Evolutionary conservation across 129 eudicot species (phyloP), one percentile per base, ranked within the genome.

Genomic region (Centaurea solstitialis): DNA sequence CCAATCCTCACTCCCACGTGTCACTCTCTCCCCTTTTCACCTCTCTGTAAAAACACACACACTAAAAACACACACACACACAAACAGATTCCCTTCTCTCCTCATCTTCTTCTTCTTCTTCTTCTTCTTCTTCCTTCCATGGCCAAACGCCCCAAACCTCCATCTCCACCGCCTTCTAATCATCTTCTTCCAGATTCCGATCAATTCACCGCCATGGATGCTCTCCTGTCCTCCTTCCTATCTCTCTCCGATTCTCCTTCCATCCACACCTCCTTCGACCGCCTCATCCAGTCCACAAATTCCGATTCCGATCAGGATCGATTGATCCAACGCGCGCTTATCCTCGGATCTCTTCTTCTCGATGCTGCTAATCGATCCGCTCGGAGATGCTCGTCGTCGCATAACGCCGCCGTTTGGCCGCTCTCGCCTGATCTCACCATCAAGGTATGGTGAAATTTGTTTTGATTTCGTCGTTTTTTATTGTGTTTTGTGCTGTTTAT

Each of bases 351-450:
- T 26, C 79, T 80, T 18, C 80, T 93, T 21, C 77, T 86, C 28
- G 97, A 91, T 77, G 98, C 93, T 13, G 97, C 84, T 11, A 89
- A 88, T 65, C 87, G 98, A 68, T 86, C 93, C 33, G 87, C 94
- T 33, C 79, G 97, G 53, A 91, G 84, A 70, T 88, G 87, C 70
- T 89, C 89, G 1, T 85, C 91, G 17, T 15, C 61, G 47, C 97
- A 93, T 76, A 93, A 93, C 88, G 90, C 83, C 33, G 73, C 75
- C 76, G 90, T 81, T 65, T 93, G 98, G 98, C 91, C 97, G 4
- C 88, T 93, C 35, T 84, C 94, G 3, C 86, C 93, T 41, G 97
- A 93, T 79, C 91, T 93, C 76, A 93, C 98, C 13, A 81, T 89
- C 74, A 93, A 91, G 78, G 98, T 91, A 67, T 53, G 40, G 6